A percentile compares a stretch with the other conserved stretches of the same genome.
Conservation (phyloP, 2,329 filamentous ascomycete genomes). For the Ophiosphaerella korrae region DNA sequence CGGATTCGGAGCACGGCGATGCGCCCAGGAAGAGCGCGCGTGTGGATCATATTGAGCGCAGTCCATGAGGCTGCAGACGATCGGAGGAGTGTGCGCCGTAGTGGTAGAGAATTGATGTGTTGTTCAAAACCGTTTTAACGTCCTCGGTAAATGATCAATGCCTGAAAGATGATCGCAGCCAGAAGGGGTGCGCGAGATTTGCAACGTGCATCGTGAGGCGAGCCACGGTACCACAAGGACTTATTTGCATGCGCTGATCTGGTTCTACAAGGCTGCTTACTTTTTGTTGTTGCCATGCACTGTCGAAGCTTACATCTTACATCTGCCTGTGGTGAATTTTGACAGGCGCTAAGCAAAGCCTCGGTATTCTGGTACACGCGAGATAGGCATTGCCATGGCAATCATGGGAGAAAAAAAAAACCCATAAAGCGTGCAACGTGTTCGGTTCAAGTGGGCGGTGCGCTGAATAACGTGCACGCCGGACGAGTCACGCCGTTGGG, state of each 20-base stretch:
- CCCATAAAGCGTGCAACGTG: slow-evolving; percentile 13
- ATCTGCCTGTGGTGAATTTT: too few species aligned
- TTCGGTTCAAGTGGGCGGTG: slow-evolving; percentile 13
- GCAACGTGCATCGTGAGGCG: too few species aligned
- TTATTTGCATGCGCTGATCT: too few species aligned
- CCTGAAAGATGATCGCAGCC: too few species aligned
- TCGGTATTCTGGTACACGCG: background rate
- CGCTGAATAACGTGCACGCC: slow-evolving; percentile 11
- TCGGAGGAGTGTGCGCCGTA: background rate
- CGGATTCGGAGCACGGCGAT: slow-evolving; percentile 28
- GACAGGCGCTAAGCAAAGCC: too few species aligned
- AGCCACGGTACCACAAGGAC: too few species aligned
- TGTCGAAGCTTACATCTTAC: too few species aligned
- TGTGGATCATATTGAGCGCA: slow-evolving; percentile 38
- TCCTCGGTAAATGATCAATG: too few species aligned
- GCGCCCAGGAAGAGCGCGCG: slow-evolving; percentile 26
- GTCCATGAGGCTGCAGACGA: slow-evolving; percentile 6
- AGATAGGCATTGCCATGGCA: background rate
- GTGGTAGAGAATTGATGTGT: background rate
- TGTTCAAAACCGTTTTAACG: background rate
- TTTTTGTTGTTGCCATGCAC: too few species aligned
- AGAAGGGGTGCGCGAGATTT: too few species aligned
- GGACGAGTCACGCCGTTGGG: slow-evolving; percentile 19
- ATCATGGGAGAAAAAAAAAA: background rate
- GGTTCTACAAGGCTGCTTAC: too few species aligned